phyloP scores from a whole-genome alignment of 257 asterid genomes.

The Solanum dulcamara region DNA sequence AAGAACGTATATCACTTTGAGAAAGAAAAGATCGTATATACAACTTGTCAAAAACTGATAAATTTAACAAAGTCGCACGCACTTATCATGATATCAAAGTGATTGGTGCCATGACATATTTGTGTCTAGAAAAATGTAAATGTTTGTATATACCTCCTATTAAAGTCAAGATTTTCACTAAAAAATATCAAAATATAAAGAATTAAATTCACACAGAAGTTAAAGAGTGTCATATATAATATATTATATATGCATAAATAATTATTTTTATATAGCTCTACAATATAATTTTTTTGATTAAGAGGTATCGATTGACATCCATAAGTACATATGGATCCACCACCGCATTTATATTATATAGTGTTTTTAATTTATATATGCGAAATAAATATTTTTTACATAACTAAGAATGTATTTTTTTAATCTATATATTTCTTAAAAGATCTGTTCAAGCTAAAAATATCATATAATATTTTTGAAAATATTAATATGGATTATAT shows the following conservation, averaged over 20 bases:
- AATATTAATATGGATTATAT: neutral
- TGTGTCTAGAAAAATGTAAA: neutral
- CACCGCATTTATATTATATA: neutral
- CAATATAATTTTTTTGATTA: neutral
- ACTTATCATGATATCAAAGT: neutral
- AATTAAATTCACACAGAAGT: neutral
- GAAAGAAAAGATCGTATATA: neutral
- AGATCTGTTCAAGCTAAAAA: too few species aligned
- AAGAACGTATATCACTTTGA: neutral
- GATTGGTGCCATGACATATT: neutral
- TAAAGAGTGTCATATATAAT: accelerated
- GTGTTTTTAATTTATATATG: neutral
- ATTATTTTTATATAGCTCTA: too few species aligned
- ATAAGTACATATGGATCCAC: neutral
- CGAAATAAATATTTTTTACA: too few species aligned
- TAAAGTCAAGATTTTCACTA: accelerated
- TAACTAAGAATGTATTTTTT: too few species aligned
- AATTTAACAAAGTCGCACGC: neutral
- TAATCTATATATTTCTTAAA: too few species aligned
- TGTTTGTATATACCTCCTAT: neutral
- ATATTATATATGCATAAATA: too few species aligned
- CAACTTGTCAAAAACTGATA: neutral
- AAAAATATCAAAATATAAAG: neutral
- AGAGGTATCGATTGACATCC: neutral
- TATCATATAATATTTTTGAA: too few species aligned